Evolutionary conservation across 306 rosid genomes (phyloP).

Genomic region (Notholithocarpus densiflorus): DNA sequence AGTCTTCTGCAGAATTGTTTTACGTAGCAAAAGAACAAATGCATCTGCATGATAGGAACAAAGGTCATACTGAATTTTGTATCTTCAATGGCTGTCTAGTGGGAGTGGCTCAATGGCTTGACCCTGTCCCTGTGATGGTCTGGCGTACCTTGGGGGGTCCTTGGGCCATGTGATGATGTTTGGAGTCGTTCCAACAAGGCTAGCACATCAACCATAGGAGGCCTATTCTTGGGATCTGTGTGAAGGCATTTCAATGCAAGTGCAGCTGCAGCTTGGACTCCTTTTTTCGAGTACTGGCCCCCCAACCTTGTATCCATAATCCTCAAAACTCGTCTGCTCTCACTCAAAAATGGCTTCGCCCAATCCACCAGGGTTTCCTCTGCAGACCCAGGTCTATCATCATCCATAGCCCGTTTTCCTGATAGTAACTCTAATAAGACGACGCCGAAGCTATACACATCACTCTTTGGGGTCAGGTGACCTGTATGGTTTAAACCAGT

Average conservation of each 20-base stretch:
- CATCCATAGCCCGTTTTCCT: constrained; percentile 62
- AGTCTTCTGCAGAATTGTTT: background rate
- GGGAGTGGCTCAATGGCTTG: constrained; percentile 38
- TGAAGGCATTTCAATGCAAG: constrained; percentile 66
- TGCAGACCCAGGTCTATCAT: constrained; percentile 35
- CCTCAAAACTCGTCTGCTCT: constrained; percentile 60
- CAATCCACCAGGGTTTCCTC: constrained; percentile 83
- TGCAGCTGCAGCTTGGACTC: constrained; percentile 73
- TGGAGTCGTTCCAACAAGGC: constrained; percentile 54
- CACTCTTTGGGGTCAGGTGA: constrained; percentile 80
- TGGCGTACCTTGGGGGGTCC: constrained; percentile 29
- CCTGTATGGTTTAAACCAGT: constrained; percentile 44
- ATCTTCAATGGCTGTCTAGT: constrained; percentile 21
- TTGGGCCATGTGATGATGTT: constrained; percentile 36
- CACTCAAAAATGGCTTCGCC: constrained; percentile 72
- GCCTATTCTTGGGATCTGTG: constrained; percentile 65
- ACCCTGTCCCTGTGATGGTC: constrained; percentile 18
- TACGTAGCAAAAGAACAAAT: background rate
- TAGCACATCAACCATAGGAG: constrained; percentile 60
- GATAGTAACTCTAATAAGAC: constrained; percentile 74
- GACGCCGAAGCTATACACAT: constrained; percentile 89
- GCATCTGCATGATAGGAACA: background rate
- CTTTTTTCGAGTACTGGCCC: constrained; percentile 85
- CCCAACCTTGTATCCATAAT: constrained; percentile 80
- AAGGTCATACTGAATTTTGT: constrained; percentile 22